phyloP scores from a whole-genome alignment of 768 basidiomycete species.

The Phylloporus arenicola region DNA sequence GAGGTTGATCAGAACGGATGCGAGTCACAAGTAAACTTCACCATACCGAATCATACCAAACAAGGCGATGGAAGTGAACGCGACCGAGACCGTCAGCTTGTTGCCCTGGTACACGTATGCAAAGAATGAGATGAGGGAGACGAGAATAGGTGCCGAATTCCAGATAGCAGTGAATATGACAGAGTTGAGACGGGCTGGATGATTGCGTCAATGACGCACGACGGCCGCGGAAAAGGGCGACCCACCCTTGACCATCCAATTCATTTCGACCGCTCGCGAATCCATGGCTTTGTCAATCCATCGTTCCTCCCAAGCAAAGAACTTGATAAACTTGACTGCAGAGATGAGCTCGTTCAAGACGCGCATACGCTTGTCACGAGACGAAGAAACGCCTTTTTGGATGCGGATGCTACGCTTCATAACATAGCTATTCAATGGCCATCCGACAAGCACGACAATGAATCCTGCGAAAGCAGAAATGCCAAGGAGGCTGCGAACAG shows the following conservation, averaged over 20 bases:
- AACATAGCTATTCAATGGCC: conserved; percentile 38
- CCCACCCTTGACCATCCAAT: conserved; percentile 70
- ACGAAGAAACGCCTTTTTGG: conserved; percentile 27
- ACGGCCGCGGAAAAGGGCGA: background rate
- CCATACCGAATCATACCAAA: conserved; percentile 77
- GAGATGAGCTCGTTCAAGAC: conserved; percentile 42
- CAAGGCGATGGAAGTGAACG: conserved; percentile 84
- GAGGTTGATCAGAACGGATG: background rate
- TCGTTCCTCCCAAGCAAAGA: conserved; percentile 39
- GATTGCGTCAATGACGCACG: background rate
- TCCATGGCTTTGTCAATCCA: conserved; percentile 39
- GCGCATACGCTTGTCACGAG: conserved; percentile 40
- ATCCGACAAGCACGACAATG: conserved; percentile 34
- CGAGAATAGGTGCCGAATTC: conserved; percentile 69
- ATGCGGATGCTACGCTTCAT: conserved; percentile 36
- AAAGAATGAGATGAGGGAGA: conserved; percentile 78
- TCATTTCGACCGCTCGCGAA: conserved; percentile 63
- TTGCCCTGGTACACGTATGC: conserved; percentile 67
- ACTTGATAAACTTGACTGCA: conserved; percentile 39
- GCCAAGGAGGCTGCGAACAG: conserved; percentile 50
- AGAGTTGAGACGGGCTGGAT: conserved; percentile 63
- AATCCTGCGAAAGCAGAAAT: conserved; percentile 44
- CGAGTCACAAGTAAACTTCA: background rate
- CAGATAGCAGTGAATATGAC: conserved; percentile 69
- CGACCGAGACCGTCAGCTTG: conserved; percentile 68